A percentile compares a stretch with the other conserved stretches of the same genome.
Conservation (phyloP, 805 yeast genomes). For the Cyberlindnera mississippiensis region DNA sequence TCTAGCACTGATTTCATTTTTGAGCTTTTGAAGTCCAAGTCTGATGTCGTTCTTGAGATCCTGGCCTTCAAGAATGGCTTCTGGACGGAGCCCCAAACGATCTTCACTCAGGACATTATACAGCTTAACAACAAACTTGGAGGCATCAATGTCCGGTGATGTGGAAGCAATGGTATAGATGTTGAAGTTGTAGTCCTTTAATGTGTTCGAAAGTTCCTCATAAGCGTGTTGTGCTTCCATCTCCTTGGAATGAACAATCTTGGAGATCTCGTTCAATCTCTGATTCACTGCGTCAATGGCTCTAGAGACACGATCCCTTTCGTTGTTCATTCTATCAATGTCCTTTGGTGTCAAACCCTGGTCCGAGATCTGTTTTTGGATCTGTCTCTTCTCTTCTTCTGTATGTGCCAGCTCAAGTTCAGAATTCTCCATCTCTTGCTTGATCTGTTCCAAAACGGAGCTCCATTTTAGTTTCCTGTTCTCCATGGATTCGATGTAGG, state of each 20-base stretch:
- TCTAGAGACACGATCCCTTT: constrained; percentile 54
- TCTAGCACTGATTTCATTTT: constrained; percentile 42
- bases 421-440: constrained; percentile 46
- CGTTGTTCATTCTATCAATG: constrained; percentile 59
- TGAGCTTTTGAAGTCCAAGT: constrained; percentile 38
- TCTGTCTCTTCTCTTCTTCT: constrained; percentile 38
- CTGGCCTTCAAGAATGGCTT: constrained; percentile 35
- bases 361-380: constrained; percentile 40
- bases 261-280: constrained; percentile 44
- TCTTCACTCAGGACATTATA: constrained; percentile 38
- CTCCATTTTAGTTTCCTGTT: constrained; percentile 65
- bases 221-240: constrained; percentile 44
- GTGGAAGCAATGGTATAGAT: constrained; percentile 45
- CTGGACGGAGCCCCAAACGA: constrained; percentile 43
- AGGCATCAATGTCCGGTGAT: constrained; percentile 25
- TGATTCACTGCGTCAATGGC: constrained; percentile 44
- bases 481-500: constrained; percentile 66
- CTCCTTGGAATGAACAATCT: constrained; percentile 46
- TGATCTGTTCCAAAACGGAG: constrained; percentile 49
- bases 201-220: constrained; percentile 47
- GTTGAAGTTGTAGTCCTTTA: constrained; percentile 53
- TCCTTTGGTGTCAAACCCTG: constrained; percentile 60
- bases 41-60: constrained; percentile 35
- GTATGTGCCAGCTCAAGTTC: constrained; percentile 39
- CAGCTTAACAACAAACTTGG: constrained; percentile 39